Evolutionary conservation across 768 basidiomycete genomes (phyloP).

Genomic region (Lactarius vividus): DNA sequence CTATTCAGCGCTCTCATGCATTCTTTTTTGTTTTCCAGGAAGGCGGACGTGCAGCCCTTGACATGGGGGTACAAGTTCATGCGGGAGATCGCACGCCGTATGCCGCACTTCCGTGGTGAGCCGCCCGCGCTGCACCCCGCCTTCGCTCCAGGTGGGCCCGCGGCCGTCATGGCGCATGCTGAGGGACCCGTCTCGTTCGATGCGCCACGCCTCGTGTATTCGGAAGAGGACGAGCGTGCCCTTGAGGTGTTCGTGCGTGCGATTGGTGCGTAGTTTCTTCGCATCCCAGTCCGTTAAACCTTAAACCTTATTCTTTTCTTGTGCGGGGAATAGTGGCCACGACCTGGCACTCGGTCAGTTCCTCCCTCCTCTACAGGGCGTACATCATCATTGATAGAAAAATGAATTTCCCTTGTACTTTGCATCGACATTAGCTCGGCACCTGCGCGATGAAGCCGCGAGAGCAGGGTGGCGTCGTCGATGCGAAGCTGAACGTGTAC

Average conservation of each 20-base stretch:
- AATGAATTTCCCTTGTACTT: background rate
- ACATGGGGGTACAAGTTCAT: conserved; percentile 52
- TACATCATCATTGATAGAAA: background rate
- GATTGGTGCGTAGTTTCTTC: background rate
- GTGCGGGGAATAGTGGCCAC: conserved; percentile 15
- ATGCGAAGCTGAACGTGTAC: conserved; percentile 57
- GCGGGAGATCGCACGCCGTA: conserved; percentile 53
- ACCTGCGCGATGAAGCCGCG: conserved; percentile 67
- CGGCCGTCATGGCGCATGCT: conserved; percentile 21
- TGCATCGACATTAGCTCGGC: conserved; percentile 39
- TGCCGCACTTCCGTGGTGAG: conserved; percentile 40
- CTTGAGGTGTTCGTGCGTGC: conserved; percentile 33
- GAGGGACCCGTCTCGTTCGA: conserved; percentile 30
- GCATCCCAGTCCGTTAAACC: background rate
- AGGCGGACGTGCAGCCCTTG: conserved; percentile 33
- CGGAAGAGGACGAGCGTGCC: conserved; percentile 30
- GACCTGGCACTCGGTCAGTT: conserved; percentile 36
- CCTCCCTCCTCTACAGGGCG: background rate
- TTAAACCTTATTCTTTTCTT: background rate
- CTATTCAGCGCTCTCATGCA: conserved; percentile 31
- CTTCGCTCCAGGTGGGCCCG: conserved; percentile 35
- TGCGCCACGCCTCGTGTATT: conserved; percentile 30
- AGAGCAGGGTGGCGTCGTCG: conserved; percentile 56
- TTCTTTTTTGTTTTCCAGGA: conserved; percentile 7
- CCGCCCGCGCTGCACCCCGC: conserved; percentile 31